Conservation (phyloP, 1,284 basidiomycete genomes). For the Boletus putidus region DNA sequence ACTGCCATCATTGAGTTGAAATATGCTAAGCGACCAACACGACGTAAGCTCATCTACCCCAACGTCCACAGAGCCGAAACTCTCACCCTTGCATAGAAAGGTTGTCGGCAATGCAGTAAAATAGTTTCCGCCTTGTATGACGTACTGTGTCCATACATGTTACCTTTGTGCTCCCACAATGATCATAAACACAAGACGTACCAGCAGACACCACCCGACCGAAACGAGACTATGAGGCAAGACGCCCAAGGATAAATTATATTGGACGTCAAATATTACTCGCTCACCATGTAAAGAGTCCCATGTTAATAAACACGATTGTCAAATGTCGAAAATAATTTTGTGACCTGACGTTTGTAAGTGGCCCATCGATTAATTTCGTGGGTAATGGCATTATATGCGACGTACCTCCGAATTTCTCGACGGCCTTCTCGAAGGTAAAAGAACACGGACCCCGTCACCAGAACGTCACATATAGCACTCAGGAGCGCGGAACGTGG, state of each 20-base stretch:
- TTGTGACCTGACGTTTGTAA: slow-evolving; percentile 8
- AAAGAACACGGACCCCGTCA: slow-evolving; percentile 27
- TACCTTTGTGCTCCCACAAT: neutral
- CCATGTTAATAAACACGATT: slow-evolving; percentile 24
- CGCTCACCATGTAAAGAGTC: slow-evolving; percentile 21
- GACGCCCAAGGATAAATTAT: too few relatives aligned
- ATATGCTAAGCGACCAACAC: slow-evolving; percentile 6
- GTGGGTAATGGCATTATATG: too few relatives aligned
- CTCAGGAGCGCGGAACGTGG: slow-evolving; percentile 15
- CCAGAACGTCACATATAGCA: slow-evolving; percentile 16
- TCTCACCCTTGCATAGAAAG: slow-evolving; percentile 13
- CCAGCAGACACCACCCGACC: slow-evolving; percentile 17
- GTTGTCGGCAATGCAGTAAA: neutral
- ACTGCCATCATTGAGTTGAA: slow-evolving; percentile 26
- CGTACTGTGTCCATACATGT: neutral
- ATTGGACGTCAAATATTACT: neutral
- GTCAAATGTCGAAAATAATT: slow-evolving; percentile 18
- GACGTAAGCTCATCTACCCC: neutral
- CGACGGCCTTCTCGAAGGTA: slow-evolving; percentile 19
- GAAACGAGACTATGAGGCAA: slow-evolving; percentile 11
- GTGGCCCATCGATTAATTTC: too few relatives aligned
- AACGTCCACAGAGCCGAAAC: neutral
- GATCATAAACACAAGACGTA: neutral
- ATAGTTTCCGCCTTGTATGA: neutral
- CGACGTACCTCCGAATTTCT: slow-evolving; percentile 5